Evolutionary conservation across 257 asterid genomes (phyloP), one percentile per base, ranked within the genome.

Genomic region (Orobanche coerulescens): DNA sequence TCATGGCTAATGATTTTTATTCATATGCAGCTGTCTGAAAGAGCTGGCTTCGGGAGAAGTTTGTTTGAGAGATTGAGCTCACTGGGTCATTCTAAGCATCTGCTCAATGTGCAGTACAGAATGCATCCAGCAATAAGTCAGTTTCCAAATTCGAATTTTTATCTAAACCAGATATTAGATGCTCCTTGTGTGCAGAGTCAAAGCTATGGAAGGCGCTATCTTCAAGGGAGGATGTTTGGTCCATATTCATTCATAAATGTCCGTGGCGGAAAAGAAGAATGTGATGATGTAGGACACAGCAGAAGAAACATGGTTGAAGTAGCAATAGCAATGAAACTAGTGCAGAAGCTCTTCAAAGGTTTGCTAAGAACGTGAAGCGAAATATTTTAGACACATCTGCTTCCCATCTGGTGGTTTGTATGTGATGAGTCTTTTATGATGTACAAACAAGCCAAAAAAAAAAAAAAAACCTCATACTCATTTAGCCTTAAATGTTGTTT

Each of bases 291-390:
- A 33, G 76, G 86, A 14, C 80, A 65, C 46, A 86, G 87, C 20
- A 40, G 37, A 62, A 81, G 79, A 73, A 86, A 86, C 67, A 57
- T 75, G 84, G 84, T 83, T 54, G 93, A 86, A 73, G 93, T 76
- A n/a, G 93, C 85, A 11, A 78, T 81, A 1, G 48, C 64, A 60
- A 57, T 74, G 46, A 78, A 67, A 55, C 59, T 86, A 23, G 78
- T 86, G 44, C 85, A 76, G 1, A 79, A 71, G 49, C 77, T 86
- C 36, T 79, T 36, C 57, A 76, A 67, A 74, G 89, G 95, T 81
- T 75, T 44, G 50, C 13, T 19, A 24, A 50, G 11, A 54, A 5
- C 47, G 28, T 26, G 22, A 2, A 0, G 11, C 14, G 0, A 37
- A 69, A 18, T 15, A 62, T 20, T 12, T 43, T 37, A 14, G 55